phyloP scores from a whole-genome alignment of 257 asterid species.

The Anisodus acutangulus region DNA sequence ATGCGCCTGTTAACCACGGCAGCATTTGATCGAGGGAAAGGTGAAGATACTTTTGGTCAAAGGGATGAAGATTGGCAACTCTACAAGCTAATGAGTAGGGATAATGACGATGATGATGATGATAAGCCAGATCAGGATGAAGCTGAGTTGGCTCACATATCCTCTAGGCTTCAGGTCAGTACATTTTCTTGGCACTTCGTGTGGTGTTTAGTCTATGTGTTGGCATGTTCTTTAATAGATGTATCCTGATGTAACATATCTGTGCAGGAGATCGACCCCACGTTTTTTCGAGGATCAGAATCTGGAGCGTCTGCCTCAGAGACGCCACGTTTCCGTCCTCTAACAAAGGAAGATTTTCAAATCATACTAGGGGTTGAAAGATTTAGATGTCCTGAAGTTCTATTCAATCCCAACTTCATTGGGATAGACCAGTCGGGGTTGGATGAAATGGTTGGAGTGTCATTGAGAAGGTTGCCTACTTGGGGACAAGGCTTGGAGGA shows the following conservation, averaged over 20 bases:
- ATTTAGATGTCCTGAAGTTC: conserved; percentile 89
- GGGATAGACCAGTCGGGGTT: conserved; percentile 94
- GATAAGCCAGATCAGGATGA: conserved; percentile 73
- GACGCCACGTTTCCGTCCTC: conserved; percentile 78
- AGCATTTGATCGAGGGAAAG: conserved; percentile 98
- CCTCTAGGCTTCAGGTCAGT: conserved; percentile 84
- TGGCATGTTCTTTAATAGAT: background rate
- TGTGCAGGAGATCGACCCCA: conserved; percentile 87
- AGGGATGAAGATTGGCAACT: conserved; percentile 99
- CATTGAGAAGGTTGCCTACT: conserved; percentile 65
- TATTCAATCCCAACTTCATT: conserved; percentile 73
- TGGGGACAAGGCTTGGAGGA: conserved; percentile 53
- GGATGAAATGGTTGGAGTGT: conserved; percentile 83
- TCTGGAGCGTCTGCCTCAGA: conserved; percentile 64
- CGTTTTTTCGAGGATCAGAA: conserved; percentile 69
- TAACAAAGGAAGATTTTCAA: conserved; percentile 89
- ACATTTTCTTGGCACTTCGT: background rate
- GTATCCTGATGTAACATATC: conserved; percentile 22
- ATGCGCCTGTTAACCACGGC: conserved; percentile 99
- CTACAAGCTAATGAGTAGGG: conserved; percentile 93
- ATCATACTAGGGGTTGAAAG: conserved; percentile 83
- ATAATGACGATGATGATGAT: conserved; percentile 83
- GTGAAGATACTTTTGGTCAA: conserved; percentile 95
- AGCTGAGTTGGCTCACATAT: conserved; percentile 78
- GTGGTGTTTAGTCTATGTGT: background rate